These are phyloP conservation scores for Candida parachauliodes DNA, from an alignment of 805 yeast genomes.

Conservation along the genomic window DNA sequence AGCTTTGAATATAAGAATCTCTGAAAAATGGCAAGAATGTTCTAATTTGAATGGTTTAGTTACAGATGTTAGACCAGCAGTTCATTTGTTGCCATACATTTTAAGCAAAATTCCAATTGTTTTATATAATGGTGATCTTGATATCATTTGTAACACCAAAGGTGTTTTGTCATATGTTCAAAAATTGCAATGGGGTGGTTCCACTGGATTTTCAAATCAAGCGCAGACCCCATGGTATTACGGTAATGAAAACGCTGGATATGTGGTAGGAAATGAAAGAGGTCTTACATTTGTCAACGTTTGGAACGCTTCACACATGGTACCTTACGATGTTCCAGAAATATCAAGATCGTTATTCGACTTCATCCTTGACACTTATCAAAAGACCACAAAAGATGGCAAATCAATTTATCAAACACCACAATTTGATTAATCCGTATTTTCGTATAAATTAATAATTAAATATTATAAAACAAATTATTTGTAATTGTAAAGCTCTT, in stretches of 20 bases:
- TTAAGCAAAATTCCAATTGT: slow-evolving; percentile 58
- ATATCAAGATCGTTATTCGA: slow-evolving; percentile 73
- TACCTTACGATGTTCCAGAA: slow-evolving; percentile 76
- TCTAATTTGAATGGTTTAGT: slow-evolving; percentile 52
- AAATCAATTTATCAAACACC: slow-evolving; percentile 24
- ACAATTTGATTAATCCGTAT: slow-evolving; percentile 7
- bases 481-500: too few relatives aligned
- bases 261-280: slow-evolving; percentile 45
- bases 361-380: slow-evolving; percentile 32
- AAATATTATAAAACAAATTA: background rate
- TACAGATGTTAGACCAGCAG: slow-evolving; percentile 55
- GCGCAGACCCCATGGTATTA: slow-evolving; percentile 42
- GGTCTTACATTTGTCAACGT: slow-evolving; percentile 76
- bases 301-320: slow-evolving; percentile 87
- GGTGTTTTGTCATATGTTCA: slow-evolving; percentile 70
- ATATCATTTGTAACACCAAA: slow-evolving; percentile 78
- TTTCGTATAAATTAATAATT: background rate
- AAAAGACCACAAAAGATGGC: slow-evolving; percentile 13
- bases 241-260: slow-evolving; percentile 36
- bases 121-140: slow-evolving; percentile 84
- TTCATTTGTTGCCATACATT: slow-evolving; percentile 61
- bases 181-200: slow-evolving; percentile 63
- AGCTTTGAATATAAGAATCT: slow-evolving; percentile 47
- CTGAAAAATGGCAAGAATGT: slow-evolving; percentile 77
- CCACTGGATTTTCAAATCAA: slow-evolving; percentile 40